phyloP scores from a whole-genome alignment of 2,329 filamentous ascomycete species.

The Penicillium sp. region DNA sequence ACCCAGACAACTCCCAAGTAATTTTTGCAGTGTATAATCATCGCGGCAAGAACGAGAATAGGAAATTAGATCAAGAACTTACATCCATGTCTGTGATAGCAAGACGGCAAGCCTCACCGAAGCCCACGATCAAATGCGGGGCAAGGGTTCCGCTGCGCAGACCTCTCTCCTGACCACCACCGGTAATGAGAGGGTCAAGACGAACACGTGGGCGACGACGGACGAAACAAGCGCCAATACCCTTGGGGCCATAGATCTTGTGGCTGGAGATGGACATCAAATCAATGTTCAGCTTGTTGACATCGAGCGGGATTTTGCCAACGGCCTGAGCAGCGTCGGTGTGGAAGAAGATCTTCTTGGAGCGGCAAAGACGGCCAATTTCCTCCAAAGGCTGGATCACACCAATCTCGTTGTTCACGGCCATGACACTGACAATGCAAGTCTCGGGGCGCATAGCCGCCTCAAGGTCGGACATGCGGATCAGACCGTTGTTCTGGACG shows the following conservation, averaged over 20 bases:
- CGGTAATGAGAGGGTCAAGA: constrained; percentile 92
- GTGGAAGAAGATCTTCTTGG: constrained; percentile 96
- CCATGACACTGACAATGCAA: constrained; percentile 92
- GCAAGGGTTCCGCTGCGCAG: constrained; percentile 91
- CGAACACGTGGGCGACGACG: constrained; percentile 89
- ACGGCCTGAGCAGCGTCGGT: constrained; percentile 95
- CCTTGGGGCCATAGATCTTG: constrained; percentile 98
- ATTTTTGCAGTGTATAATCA: constrained; percentile 80
- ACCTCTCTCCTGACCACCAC: constrained; percentile 93
- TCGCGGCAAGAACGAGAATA: constrained; percentile 29
- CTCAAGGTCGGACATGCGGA: constrained; percentile 81
- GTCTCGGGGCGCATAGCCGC: constrained; percentile 90
- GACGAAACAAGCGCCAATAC: constrained; percentile 94
- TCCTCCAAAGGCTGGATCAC: constrained; percentile 96
- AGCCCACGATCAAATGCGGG: constrained; percentile 83
- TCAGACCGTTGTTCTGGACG: constrained; percentile 80
- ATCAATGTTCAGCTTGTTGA: constrained; percentile 97
- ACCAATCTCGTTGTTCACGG: constrained; percentile 98
- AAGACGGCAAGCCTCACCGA: constrained; percentile 93
- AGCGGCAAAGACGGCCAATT: constrained; percentile 88
- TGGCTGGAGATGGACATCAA: constrained; percentile 98
- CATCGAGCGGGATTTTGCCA: constrained; percentile 96
- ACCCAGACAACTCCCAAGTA: constrained; percentile 79
- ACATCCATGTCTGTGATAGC: constrained; percentile 88
- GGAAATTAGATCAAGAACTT: constrained; percentile 41